phyloP scores from a whole-genome alignment of 2,329 filamentous ascomycete species.

The Podosphaera xanthii region DNA sequence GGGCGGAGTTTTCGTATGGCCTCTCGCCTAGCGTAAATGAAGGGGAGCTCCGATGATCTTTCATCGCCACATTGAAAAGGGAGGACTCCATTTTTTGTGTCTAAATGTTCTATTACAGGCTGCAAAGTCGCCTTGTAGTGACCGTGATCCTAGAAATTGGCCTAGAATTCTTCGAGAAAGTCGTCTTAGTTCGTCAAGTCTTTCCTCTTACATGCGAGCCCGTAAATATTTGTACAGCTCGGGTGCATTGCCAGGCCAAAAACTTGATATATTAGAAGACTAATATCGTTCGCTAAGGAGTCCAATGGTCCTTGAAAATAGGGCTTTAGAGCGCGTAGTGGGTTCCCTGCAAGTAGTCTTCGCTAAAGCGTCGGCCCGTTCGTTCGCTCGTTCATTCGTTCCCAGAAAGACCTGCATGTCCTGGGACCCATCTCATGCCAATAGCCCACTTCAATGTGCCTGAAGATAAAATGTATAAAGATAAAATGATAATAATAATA shows the following conservation, averaged over 20 bases:
- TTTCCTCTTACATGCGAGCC: neutral
- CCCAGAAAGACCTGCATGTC: neutral
- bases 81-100: neutral
- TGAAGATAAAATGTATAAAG: no score
- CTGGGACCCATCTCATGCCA: neutral
- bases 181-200: neutral
- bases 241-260: neutral
- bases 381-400: neutral
- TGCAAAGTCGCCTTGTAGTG: neutral
- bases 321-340: neutral
- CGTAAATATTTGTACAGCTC: neutral
- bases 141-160: neutral
- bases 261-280: neutral
- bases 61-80: neutral
- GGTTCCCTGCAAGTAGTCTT: neutral
- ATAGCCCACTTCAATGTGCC: neutral
- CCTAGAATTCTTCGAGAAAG: neutral
- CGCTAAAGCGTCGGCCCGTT: neutral
- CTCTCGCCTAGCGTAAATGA: neutral
- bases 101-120: neutral
- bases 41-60: neutral
- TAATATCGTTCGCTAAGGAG: neutral
- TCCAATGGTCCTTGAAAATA: neutral
- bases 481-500: no score
- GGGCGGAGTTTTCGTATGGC: no score